A percentile compares a stretch with the other conserved stretches of the same genome.
Evolutionary conservation across 805 yeast genomes (phyloP).

Genomic region (Citeromyces nyonsensis): DNA sequence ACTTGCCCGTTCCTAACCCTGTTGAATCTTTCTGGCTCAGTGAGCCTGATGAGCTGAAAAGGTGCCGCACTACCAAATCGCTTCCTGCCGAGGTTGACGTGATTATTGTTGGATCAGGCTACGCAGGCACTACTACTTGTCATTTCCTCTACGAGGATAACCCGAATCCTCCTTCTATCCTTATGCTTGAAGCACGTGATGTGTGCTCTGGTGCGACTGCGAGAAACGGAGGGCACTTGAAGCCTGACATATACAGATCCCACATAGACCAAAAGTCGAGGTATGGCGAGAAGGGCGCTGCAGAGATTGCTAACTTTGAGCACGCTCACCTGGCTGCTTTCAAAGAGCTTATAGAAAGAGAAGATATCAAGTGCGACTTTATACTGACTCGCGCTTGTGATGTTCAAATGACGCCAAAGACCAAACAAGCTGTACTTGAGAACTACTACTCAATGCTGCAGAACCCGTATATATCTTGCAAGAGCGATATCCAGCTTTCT

Average conservation of each 20-base stretch:
- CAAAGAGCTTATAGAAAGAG: constrained; percentile 16
- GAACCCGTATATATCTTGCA: constrained; percentile 14
- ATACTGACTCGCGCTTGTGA: constrained; percentile 14
- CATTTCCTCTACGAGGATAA: constrained; percentile 13
- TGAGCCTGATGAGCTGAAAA: no score
- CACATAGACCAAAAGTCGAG: constrained; percentile 4
- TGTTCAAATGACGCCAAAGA: constrained; percentile 8
- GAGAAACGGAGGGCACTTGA: constrained; percentile 32
- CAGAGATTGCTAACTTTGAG: constrained; percentile 18
- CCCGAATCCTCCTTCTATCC: constrained; percentile 4
- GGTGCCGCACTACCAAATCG: no score
- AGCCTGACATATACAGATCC: constrained; percentile 14
- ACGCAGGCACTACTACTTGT: constrained; percentile 25
- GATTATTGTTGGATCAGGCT: constrained; percentile 27
- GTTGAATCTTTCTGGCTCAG: no score
- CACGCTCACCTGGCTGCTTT: constrained; percentile 15
- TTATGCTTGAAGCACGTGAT: constrained; percentile 19
- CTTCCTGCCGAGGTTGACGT: constrained; percentile 21
- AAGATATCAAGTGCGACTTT: constrained; percentile 14
- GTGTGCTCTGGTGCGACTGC: constrained; percentile 26
- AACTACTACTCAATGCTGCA: constrained; percentile 8
- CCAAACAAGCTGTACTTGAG: constrained; percentile 6
- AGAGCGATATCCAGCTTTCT: constrained; percentile 15
- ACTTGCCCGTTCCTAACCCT: no score
- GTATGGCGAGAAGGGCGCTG: constrained; percentile 10